Evolutionary conservation across 169 alveolate genomes (phyloP).

Genomic region (Cryptosporidium sp.): DNA sequence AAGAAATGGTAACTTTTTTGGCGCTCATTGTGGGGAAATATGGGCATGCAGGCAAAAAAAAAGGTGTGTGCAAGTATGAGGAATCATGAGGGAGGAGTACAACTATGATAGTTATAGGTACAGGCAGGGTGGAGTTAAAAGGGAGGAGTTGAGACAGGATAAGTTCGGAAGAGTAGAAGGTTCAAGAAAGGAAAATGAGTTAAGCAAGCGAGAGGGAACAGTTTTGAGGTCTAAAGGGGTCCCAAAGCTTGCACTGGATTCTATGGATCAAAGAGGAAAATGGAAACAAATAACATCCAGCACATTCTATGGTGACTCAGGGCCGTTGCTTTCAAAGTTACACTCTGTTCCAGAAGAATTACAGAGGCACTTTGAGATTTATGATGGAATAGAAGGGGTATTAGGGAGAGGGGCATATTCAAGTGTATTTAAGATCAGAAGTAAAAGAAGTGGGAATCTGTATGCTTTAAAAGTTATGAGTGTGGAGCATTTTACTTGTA

Average conservation of each 20-base stretch:
- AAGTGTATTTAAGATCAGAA: constrained; percentile 67
- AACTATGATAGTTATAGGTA: constrained; percentile 40
- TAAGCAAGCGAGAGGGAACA: constrained; percentile 1
- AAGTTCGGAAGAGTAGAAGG: neutral
- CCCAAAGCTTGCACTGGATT: constrained; percentile 1
- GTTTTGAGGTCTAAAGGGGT: neutral
- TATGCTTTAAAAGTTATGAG: constrained; percentile 74
- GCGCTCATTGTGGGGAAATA: constrained; percentile 64
- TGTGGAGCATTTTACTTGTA: constrained; percentile 71
- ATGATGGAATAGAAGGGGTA: constrained; percentile 63
- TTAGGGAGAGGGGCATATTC: constrained; percentile 74
- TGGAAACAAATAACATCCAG: constrained; percentile 56
- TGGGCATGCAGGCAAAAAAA: constrained; percentile 36
- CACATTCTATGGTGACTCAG: constrained; percentile 70
- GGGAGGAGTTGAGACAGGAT: neutral
- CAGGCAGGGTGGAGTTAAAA: neutral
- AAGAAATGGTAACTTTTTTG: constrained; percentile 29
- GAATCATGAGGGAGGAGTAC: constrained; percentile 50
- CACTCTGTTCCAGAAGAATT: constrained; percentile 70
- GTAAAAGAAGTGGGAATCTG: constrained; percentile 57
- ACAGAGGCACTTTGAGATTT: constrained; percentile 48
- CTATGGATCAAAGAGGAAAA: neutral
- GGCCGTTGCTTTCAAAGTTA: constrained; percentile 58
- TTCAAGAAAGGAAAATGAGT: constrained; percentile 7
- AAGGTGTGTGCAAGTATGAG: constrained; percentile 13